A percentile compares a stretch with the other conserved stretches of the same genome.
Evolutionary conservation across 2,329 filamentous ascomycete genomes (phyloP).

Genomic region (Aspergillus nomiae): DNA sequence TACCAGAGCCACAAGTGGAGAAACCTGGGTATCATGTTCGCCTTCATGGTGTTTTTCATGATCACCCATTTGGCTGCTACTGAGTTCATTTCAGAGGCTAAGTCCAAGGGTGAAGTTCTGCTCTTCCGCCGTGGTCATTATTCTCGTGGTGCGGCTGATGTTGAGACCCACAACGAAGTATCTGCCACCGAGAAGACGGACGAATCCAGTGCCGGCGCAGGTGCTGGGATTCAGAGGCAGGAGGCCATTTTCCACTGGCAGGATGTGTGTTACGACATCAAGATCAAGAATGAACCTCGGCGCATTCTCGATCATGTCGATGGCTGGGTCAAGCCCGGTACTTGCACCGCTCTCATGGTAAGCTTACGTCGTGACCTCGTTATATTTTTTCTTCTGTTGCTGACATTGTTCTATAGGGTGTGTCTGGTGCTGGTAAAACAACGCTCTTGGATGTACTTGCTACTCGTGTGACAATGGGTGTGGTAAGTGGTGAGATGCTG

Average conservation of each 20-base stretch:
- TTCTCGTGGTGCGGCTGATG: conserved; percentile 41
- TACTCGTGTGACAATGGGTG: conserved; percentile 83
- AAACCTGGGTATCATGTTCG: conserved; percentile 70
- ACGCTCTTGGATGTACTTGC: conserved; percentile 86
- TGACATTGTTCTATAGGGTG: conserved; percentile 53
- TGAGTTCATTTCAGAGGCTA: conserved; percentile 64
- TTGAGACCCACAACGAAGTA: conserved; percentile 27
- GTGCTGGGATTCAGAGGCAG: conserved; percentile 59
- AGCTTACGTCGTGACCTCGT: background rate
- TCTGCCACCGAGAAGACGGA: conserved; percentile 37
- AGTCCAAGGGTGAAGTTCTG: conserved; percentile 74
- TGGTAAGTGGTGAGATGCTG: conserved; percentile 85
- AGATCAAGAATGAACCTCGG: conserved; percentile 74
- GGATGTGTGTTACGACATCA: conserved; percentile 79
- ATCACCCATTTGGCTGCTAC: conserved; percentile 62
- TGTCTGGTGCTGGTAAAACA: conserved; percentile 91
- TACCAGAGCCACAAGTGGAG: conserved; percentile 62
- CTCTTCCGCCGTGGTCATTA: conserved; percentile 72
- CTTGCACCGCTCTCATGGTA: conserved; percentile 82
- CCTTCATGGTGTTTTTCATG: conserved; percentile 63
- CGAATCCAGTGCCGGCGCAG: conserved; percentile 22
- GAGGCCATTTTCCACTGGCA: conserved; percentile 85
- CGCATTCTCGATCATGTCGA: conserved; percentile 83
- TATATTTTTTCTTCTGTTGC: conserved; percentile 28
- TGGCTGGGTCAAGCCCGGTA: conserved; percentile 92